Evolutionary conservation across 805 yeast genomes (phyloP).

Genomic region (Yamadazyma tumulicola): DNA sequence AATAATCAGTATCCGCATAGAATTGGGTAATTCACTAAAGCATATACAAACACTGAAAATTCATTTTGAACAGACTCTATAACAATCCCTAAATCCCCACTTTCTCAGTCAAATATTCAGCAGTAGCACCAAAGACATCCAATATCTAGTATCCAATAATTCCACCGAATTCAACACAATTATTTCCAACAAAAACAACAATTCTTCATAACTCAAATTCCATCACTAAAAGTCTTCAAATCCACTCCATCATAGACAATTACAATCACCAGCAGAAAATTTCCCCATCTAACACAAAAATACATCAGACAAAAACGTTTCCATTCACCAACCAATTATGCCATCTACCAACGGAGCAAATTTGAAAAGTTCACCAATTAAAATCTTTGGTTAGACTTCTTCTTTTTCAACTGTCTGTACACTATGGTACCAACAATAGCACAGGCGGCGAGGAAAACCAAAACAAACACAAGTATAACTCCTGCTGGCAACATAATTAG

Average conservation of each 20-base stretch:
- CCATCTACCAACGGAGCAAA: background rate
- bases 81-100: too few relatives aligned
- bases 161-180: too few relatives aligned
- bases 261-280: background rate
- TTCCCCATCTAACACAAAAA: background rate
- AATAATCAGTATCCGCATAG: slow-evolving; percentile 4
- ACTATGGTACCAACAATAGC: slow-evolving; percentile 35
- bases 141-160: too few relatives aligned
- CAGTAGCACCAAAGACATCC: too few relatives aligned
- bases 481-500: slow-evolving; percentile 62
- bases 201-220: background rate
- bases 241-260: too few relatives aligned
- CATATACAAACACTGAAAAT: slow-evolving; percentile 10
- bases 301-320: too few relatives aligned
- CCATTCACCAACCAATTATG: background rate
- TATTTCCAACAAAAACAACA: too few relatives aligned
- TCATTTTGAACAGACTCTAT: too few relatives aligned
- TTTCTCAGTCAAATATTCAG: too few relatives aligned
- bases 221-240: too few relatives aligned
- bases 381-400: slow-evolving; percentile 41
- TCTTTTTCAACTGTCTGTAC: slow-evolving; percentile 41
- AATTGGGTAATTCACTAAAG: slow-evolving; percentile 12
- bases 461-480: slow-evolving; percentile 65
- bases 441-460: slow-evolving; percentile 46
- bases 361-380: slow-evolving; percentile 16